Base-by-base conservation (phyloP, 768 basidiomycete genomes). In the Fomitopsis pulvina region DNA sequence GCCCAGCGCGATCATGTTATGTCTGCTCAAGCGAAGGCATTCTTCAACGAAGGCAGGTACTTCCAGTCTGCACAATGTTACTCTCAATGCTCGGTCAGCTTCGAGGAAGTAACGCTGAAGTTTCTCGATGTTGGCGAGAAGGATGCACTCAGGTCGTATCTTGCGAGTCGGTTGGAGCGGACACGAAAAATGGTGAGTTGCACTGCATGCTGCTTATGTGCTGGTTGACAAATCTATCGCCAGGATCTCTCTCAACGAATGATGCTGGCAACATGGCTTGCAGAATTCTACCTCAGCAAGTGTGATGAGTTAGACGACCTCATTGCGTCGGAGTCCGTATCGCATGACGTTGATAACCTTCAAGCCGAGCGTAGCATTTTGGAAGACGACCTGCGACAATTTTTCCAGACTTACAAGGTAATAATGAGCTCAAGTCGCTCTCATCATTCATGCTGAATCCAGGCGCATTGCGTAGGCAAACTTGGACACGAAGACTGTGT, bases 181-280 rank as follows among this genome's bases (percentile, higher is more conserved):
- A 85, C 91, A 26, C 78, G 81, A 50, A 93, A 89, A 69, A 79
- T 76, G 42, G 95, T 93, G 51, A 56, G 85, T 66, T 39, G 24
- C 42, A 37, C 32, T 49, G 11, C 25, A 34, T 32, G 25, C 1
- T 27, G 27, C 41, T 45, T 41, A 2, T 25, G 29, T 25, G 2
- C 30, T 25, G n/a, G 10, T 9, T 41, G 39, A 30, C 29, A 30
- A 22, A 18, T 25, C 48, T 21, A 47, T 22, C 27, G 22, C 11
- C 50, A 97, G 94, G 92, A 96, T 59, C 57, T 87, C 32, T 93
- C 92, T 0, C 94, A 97, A 64, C 79, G 96, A 34, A 93, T 93
- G 86, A 92, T 98, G 83, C 71, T 99, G 18, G 94, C 96, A 16
- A 97, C 93, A 0, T 99, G 96, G 96, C 81, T 99, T 11, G 86